Percentiles rank a stretch among this genome's conserved stretches.
Evolutionary conservation across 2,329 filamentous ascomycete species (phyloP).

Genomic region (Uncinocarpus reesii): DNA sequence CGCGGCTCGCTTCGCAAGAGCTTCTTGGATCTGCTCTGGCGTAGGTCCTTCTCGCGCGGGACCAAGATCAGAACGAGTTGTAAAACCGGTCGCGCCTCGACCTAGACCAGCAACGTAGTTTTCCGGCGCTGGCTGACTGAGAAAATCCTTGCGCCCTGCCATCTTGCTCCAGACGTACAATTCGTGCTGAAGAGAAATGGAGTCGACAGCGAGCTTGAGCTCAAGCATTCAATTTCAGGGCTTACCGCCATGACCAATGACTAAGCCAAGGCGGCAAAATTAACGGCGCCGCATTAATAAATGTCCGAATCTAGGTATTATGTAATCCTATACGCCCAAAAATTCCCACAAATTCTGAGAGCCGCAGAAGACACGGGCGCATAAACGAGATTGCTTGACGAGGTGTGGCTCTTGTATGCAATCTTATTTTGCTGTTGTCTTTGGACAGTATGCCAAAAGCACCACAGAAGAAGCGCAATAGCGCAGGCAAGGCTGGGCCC

Average conservation of each 20-base stretch:
- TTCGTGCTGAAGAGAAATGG: background rate
- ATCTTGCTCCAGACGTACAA: conserved; percentile 29
- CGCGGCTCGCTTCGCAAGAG: conserved; percentile 83
- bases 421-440: background rate
- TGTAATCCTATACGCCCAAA: background rate
- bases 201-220: background rate
- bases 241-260: background rate
- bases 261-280: background rate
- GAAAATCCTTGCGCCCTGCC: conserved; percentile 67
- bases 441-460: conserved; percentile 48
- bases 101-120: conserved; percentile 94
- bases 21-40: conserved; percentile 97
- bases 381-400: background rate
- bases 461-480: conserved; percentile 45
- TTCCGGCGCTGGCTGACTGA: conserved; percentile 73
- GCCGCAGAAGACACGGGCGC: background rate
- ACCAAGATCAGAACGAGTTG: conserved; percentile 89
- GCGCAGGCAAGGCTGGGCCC: conserved; percentile 33
- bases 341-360: conserved; percentile 5
- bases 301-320: background rate
- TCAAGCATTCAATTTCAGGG: background rate
- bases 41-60: conserved; percentile 90
- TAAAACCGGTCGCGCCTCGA: conserved; percentile 95
- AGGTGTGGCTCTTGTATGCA: background rate
- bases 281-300: background rate